Evolutionary conservation across 768 basidiomycete genomes (phyloP), one percentile per base, ranked within the genome.

Genomic region (Tricholomella constricta): DNA sequence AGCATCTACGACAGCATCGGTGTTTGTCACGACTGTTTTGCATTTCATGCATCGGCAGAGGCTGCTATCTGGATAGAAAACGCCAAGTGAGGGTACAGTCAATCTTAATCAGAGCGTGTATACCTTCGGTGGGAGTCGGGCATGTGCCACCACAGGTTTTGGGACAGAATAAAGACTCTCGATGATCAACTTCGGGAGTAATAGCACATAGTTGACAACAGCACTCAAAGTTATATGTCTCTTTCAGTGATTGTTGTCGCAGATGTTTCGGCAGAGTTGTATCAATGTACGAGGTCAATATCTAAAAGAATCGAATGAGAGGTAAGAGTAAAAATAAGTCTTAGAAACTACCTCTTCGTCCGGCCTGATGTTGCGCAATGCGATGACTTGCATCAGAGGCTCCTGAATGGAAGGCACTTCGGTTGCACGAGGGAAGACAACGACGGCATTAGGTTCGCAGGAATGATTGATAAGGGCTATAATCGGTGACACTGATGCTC

Each of bases 381-480:
- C 85, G 11, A 94, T 69, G 10, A 97, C 77, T 32, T 89, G 81
- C 82, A 94, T 79, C 25, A 81, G 54, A 0, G 89, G 84, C 63
- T 88, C 86, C 23, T 77, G 68, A 17, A 51, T 61, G 0, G 61
- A 53, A 1, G 69, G 60, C 12, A 66, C 55, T 11, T 62, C 65
- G 4, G 75, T 65, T 3, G 77, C 66, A 4, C 82, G 76, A 44
- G 95, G 94, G 64, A 96, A 98, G 3, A 98, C 91, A n/a, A 95
- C 81, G 27, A 88, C 91, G 0, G 89, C 92, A 63, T 97, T 95
- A 0, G 92, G 91, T 19, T 82, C 78, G 63, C 94, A 95, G 0
- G 89, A 89, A 64, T 98, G 94, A 63, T 97, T 97, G 51, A 89
- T 80, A 10, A 97, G 74, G 0, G 94, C 94, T 4, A 87, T 72